Percentiles rank a stretch among this genome's conserved stretches.
Conservation (phyloP, 2,329 filamentous ascomycete genomes). For the Colletotrichum orbiculare region DNA sequence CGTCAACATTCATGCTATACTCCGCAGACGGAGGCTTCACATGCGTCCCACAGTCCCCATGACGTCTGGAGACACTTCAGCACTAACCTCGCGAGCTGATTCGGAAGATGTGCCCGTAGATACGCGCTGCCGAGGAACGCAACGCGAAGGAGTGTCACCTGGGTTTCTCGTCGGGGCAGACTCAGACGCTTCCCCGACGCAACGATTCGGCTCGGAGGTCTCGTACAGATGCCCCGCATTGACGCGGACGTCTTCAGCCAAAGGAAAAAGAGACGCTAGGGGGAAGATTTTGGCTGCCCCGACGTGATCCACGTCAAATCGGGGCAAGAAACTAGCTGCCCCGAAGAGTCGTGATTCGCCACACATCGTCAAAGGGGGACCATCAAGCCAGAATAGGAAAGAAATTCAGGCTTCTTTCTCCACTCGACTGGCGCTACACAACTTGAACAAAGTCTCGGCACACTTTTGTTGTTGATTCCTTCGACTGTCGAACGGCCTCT, state of each 20-base stretch:
- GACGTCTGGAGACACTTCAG: slow-evolving; percentile 9
- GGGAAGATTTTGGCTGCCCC: slow-evolving; percentile 35
- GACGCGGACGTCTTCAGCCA: slow-evolving; percentile 2
- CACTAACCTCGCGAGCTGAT: neutral
- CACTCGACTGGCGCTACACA: slow-evolving; percentile 23
- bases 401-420: neutral
- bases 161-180: slow-evolving; percentile 20
- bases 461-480: slow-evolving; percentile 2
- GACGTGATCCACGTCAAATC: slow-evolving; percentile 6
- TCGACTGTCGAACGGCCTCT: neutral
- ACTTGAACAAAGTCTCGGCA: slow-evolving; percentile 12
- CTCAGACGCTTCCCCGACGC: slow-evolving; percentile 19
- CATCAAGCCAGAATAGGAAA: neutral
- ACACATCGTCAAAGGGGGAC: neutral
- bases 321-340: slow-evolving; percentile 40
- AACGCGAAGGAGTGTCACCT: neutral
- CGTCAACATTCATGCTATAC: too few species aligned
- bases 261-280: slow-evolving; percentile 40
- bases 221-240: slow-evolving; percentile 5
- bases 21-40: neutral
- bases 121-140: neutral
- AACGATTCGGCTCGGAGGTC: slow-evolving; percentile 7
- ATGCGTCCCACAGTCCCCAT: slow-evolving; percentile 20
- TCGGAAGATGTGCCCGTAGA: neutral
- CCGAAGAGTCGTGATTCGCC: slow-evolving; percentile 38